These are phyloP conservation scores for Ceratobasidium sp. DNA, from an alignment of 1,284 basidiomycete genomes.

Conservation along the genomic window DNA sequence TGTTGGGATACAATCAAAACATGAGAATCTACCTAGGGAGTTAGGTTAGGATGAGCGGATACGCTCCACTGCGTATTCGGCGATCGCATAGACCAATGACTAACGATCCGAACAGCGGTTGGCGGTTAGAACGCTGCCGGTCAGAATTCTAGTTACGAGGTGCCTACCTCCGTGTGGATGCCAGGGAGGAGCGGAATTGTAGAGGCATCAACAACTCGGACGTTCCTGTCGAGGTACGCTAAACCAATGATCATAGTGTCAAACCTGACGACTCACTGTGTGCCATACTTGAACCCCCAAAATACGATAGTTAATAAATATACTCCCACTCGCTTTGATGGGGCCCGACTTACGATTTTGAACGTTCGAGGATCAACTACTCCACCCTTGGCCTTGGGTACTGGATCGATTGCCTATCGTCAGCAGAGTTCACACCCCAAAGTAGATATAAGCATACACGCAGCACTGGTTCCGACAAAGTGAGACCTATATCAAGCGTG, in stretches of 20 bases:
- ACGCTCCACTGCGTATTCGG: slow-evolving; percentile 36
- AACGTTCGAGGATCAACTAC: slow-evolving; percentile 34
- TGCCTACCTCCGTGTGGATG: slow-evolving; percentile 30
- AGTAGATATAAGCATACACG: neutral
- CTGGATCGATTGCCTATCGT: neutral
- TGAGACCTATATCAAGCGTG: slow-evolving; percentile 10
- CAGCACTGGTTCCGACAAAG: slow-evolving; percentile 33
- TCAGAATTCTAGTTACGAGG: neutral
- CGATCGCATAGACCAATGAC: slow-evolving; percentile 34
- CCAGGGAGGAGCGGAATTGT: slow-evolving; percentile 33
- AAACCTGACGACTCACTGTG: slow-evolving; percentile 6
- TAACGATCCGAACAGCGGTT: neutral
- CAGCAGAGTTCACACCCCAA: neutral
- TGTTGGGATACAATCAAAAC: too few species aligned
- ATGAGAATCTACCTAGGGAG: neutral
- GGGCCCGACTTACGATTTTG: slow-evolving; percentile 24
- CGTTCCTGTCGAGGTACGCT: slow-evolving; percentile 15
- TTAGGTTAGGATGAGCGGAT: slow-evolving; percentile 12
- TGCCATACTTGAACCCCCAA: slow-evolving; percentile 17
- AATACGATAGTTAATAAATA: neutral
- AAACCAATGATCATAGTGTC: neutral
- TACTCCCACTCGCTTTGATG: neutral
- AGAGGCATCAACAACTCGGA: slow-evolving; percentile 29
- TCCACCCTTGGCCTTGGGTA: slow-evolving; percentile 25
- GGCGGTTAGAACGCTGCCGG: neutral